A percentile compares a stretch with the other conserved stretches of the same genome.
These are phyloP conservation scores for Penicillium frequentans DNA, from an alignment of 2,329 filamentous ascomycete species.

Conservation along the genomic window DNA sequence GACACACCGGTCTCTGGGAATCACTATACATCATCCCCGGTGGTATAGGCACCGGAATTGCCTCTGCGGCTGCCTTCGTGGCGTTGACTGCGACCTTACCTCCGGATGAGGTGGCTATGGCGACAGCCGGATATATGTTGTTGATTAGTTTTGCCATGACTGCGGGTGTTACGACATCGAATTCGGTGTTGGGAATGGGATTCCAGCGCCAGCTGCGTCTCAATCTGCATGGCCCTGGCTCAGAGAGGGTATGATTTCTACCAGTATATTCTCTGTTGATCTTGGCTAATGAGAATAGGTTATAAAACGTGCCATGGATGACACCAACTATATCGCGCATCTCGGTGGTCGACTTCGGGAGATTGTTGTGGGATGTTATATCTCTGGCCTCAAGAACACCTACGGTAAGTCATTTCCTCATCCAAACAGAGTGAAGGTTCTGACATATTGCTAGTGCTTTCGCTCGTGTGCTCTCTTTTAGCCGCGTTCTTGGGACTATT, in stretches of 20 bases:
- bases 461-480: conserved; percentile 17
- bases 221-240: conserved; percentile 30
- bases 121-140: conserved; percentile 51
- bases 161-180: conserved; percentile 39
- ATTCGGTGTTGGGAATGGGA: conserved; percentile 38
- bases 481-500: conserved; percentile 20
- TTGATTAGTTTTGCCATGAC: conserved; percentile 45
- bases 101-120: conserved; percentile 50
- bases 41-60: conserved; percentile 53
- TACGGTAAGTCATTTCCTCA: conserved; percentile 22
- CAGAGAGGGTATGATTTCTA: conserved; percentile 16
- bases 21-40: conserved; percentile 62
- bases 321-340: conserved; percentile 42
- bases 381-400: conserved; percentile 28
- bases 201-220: conserved; percentile 34
- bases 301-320: conserved; percentile 41
- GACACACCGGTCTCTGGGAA: conserved; percentile 56
- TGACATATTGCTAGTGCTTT: conserved; percentile 11
- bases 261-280: neutral
- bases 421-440: neutral
- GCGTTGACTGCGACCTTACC: conserved; percentile 50
- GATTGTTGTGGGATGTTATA: conserved; percentile 29
- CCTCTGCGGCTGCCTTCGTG: conserved; percentile 50
- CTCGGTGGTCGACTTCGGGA: conserved; percentile 25
- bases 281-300: conserved; percentile 31